Percentiles rank a stretch among this genome's conserved stretches.
Evolutionary conservation across 768 basidiomycete genomes (phyloP).

Genomic region (Phlebiopsis flavidoalba): DNA sequence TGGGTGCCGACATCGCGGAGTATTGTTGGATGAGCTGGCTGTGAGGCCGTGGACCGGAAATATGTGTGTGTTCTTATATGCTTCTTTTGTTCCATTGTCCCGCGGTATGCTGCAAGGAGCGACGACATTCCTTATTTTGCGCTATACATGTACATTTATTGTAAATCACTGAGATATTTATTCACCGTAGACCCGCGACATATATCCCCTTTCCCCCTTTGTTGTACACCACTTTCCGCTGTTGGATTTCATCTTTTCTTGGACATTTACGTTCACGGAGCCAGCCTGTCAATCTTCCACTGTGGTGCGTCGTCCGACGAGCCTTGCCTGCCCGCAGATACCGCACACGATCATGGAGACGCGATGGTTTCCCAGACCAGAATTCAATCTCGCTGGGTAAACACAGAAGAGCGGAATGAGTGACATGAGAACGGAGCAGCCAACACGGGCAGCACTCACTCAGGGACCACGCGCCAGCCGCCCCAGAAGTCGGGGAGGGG

Average conservation of each 20-base stretch:
- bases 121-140: neutral
- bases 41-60: conserved; percentile 1
- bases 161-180: conserved; percentile 4
- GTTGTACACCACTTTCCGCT: neutral
- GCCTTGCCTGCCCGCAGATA: conserved; percentile 56
- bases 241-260: neutral
- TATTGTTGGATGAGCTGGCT: conserved; percentile 26
- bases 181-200: conserved; percentile 5
- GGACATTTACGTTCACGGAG: conserved; percentile 43
- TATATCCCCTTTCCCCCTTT: neutral
- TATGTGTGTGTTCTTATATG: neutral
- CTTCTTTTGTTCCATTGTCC: neutral
- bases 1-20: conserved; percentile 20
- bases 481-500: conserved; percentile 93
- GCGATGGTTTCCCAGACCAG: conserved; percentile 94
- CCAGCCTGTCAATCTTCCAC: conserved; percentile 79
- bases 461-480: conserved; percentile 91
- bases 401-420: conserved; percentile 2
- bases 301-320: conserved; percentile 42
- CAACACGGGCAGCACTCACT: conserved; percentile 40
- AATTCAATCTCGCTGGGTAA: conserved; percentile 84
- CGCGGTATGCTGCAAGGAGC: neutral
- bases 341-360: conserved; percentile 85
- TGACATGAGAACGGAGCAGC: neutral
- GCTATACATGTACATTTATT: conserved; percentile 1